Evolutionary conservation across 2,329 filamentous ascomycete species (phyloP), one percentile per base, ranked within the genome.

Genomic region (Epichloe hybrida): DNA sequence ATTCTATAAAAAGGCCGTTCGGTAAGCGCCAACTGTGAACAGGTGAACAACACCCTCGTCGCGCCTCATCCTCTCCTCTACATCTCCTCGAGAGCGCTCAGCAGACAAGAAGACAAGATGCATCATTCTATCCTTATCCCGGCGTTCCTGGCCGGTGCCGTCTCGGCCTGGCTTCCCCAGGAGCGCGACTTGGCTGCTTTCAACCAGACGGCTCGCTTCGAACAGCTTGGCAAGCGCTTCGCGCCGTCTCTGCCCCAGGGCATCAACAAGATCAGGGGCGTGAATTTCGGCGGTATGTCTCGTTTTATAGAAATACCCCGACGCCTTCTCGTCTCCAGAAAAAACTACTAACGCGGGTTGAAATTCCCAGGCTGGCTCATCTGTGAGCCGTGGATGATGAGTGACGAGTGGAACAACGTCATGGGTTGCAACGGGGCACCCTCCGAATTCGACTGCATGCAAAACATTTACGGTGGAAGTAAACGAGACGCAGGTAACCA

Each of bases 391-490:
- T 78, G 75, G 75, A 72, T 78, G 62, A 68, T 69, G 50, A 52
- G 55, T 11, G 61, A 62, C 40, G 66, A 66, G 48, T 79, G 75
- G 73, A 51, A 44, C 31, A 63, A 55, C 17, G 56, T 56, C 17
- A 74, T 77, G 64, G 72, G 72, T 31, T 79, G 75, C 56, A 61
- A 60, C 13, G 61, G 55, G 3, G 57, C 64, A 3, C 58, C 65
- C 3, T 72, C 71, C 44, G 75, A 78, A 58, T 77, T 75, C 53
- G 74, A 77, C 61, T 79, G 76, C 59, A 71, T 79, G 50, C 60
- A 59, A 40, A 61, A 62, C 6, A 49, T 52, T 47, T 58, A 58
- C 42, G 39, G 40, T 3, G 57, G 57, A 17, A 44, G 35, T 38
- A 56, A 64, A 50, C 62, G 62, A 13, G 52, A 57, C 0, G 60